Evolutionary conservation across 2,329 filamentous ascomycete genomes (phyloP).

Genomic region (Grosmannia huntii): DNA sequence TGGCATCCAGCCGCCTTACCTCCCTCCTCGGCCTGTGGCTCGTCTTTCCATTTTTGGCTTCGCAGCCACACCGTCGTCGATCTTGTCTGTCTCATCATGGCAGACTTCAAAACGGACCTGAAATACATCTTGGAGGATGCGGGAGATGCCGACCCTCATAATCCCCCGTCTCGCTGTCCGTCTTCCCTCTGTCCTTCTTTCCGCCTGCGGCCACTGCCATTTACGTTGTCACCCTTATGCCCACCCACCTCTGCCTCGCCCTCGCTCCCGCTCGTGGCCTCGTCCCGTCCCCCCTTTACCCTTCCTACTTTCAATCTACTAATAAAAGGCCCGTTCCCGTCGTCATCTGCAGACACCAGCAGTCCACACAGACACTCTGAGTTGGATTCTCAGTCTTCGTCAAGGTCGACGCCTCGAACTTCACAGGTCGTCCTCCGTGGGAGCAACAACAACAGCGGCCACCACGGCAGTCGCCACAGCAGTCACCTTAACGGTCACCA

Average conservation of each 20-base stretch:
- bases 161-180: not conserved
- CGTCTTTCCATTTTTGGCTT: not conserved
- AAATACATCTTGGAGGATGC: constrained; percentile 2
- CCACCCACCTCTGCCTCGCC: not conserved
- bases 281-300: not conserved
- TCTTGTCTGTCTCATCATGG: not conserved
- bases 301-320: not conserved
- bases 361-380: not conserved
- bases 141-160: not conserved
- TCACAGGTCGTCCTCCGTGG: not conserved
- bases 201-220: not conserved
- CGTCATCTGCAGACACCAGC: not conserved
- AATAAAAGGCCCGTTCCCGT: not conserved
- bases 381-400: not conserved
- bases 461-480: not conserved
- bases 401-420: not conserved
- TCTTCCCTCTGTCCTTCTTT: not conserved
- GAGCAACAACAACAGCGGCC: not conserved
- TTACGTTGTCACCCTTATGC: not conserved
- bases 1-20: not conserved
- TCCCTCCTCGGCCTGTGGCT: not conserved
- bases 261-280: not conserved
- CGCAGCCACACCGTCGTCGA: not conserved
- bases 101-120: not conserved
- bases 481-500: not conserved